Conservation (phyloP, 164 flowering plant species). For the Stephania cephalantha region DNA sequence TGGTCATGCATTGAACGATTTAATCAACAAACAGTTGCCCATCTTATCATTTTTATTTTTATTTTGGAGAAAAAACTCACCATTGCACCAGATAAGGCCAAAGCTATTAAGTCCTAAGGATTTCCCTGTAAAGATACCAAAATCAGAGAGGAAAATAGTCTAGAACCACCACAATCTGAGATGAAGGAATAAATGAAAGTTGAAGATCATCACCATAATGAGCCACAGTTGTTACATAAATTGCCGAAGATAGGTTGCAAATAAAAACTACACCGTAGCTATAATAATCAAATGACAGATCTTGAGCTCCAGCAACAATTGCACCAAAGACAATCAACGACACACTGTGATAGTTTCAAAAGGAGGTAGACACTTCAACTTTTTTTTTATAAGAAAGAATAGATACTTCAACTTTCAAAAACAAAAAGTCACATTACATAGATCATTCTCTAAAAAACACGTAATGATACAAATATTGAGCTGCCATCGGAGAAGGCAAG, state of each 20-base stretch:
- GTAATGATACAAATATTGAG: not conserved
- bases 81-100: slow-evolving; percentile 96
- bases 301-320: slow-evolving; percentile 88
- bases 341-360: slow-evolving; percentile 66
- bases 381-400: too few relatives aligned
- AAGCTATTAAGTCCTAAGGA: slow-evolving; percentile 84
- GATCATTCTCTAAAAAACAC: too few relatives aligned
- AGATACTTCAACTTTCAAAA: slow-evolving; percentile 18
- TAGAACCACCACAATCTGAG: too few relatives aligned
- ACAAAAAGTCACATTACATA: not conserved
- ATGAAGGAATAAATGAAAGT: not conserved
- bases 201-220: slow-evolving; percentile 56
- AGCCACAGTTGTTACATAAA: slow-evolving; percentile 90
- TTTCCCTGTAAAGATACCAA: slow-evolving; percentile 44
- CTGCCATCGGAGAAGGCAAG: not conserved
- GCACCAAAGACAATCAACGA: slow-evolving; percentile 87
- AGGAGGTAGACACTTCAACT: slow-evolving; percentile 24
- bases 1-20: not conserved
- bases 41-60: not conserved
- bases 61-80: slow-evolving; percentile 26
- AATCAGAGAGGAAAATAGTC: not conserved
- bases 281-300: slow-evolving; percentile 79
- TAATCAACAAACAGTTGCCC: not conserved
- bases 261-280: slow-evolving; percentile 74
- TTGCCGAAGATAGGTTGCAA: slow-evolving; percentile 78